These are phyloP conservation scores for Asclepias syriaca DNA, from an alignment of 257 asterid species.

Conservation along the genomic window DNA sequence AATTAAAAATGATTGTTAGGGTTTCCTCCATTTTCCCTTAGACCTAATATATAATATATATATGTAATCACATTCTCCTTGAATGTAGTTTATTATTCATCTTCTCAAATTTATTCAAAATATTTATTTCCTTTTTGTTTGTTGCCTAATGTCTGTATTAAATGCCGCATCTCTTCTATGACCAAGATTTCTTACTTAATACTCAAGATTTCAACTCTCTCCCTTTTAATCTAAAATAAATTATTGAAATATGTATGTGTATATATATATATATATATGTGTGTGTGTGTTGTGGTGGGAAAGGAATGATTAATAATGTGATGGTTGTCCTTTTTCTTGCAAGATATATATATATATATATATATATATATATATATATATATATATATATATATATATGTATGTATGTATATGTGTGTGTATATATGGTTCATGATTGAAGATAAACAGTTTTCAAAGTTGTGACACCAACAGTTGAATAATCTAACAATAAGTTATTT, in stretches of 20 bases:
- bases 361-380: not conserved
- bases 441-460: not conserved
- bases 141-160: not conserved
- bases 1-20: not conserved
- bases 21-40: slow-evolving; percentile 1
- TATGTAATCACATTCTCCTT: not conserved
- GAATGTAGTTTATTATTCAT: not conserved
- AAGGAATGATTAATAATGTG: not conserved
- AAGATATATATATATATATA: not conserved
- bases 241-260: no score
- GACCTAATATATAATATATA: not conserved
- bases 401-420: not conserved
- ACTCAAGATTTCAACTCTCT: no score
- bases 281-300: not conserved
- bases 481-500: not conserved
- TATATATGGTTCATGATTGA: not conserved
- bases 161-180: not conserved
- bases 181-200: not conserved
- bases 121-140: not conserved
- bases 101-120: not conserved
- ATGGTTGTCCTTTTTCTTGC: not conserved
- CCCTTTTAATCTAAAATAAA: no score
- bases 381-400: not conserved
- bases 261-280: no score
- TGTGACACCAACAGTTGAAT: not conserved